Conservation (phyloP, 2,329 filamentous ascomycete species). For the Stenocarpella maydis region DNA sequence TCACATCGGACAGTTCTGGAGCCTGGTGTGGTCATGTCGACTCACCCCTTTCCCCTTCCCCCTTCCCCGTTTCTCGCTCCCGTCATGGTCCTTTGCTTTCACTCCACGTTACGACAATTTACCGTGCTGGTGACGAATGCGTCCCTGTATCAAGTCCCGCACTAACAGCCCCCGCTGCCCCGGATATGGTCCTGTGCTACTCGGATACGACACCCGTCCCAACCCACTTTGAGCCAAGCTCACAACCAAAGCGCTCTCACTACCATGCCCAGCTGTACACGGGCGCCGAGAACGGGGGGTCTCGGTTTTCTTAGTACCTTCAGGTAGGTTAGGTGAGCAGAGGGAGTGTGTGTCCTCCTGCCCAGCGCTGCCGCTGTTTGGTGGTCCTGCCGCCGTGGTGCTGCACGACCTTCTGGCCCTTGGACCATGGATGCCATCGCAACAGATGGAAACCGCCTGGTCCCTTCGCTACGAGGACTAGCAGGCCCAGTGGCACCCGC, state of each 20-base stretch:
- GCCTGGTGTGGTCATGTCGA: not conserved
- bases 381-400: not conserved
- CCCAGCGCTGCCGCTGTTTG: too few relatives aligned
- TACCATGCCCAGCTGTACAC: slow-evolving; percentile 24
- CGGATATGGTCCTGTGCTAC: not conserved
- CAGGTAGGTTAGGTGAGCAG: not conserved
- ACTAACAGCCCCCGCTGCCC: not conserved
- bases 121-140: slow-evolving; percentile 24
- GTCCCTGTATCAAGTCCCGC: slow-evolving; percentile 8
- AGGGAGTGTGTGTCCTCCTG: too few relatives aligned
- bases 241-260: slow-evolving; percentile 22
- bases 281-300: slow-evolving; percentile 24
- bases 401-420: not conserved
- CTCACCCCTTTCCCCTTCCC: not conserved
- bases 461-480: not conserved
- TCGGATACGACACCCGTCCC: not conserved
- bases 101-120: slow-evolving; percentile 6
- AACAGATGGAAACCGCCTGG: not conserved
- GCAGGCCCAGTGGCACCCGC: slow-evolving; percentile 3
- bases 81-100: slow-evolving; percentile 12
- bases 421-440: not conserved
- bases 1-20: not conserved
- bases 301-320: not conserved
- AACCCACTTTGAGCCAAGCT: slow-evolving; percentile 27
- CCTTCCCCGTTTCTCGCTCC: not conserved